These are phyloP conservation scores for Suhomyces chickasaworum DNA, from an alignment of 1,139 yeast species.

Conservation along the genomic window DNA sequence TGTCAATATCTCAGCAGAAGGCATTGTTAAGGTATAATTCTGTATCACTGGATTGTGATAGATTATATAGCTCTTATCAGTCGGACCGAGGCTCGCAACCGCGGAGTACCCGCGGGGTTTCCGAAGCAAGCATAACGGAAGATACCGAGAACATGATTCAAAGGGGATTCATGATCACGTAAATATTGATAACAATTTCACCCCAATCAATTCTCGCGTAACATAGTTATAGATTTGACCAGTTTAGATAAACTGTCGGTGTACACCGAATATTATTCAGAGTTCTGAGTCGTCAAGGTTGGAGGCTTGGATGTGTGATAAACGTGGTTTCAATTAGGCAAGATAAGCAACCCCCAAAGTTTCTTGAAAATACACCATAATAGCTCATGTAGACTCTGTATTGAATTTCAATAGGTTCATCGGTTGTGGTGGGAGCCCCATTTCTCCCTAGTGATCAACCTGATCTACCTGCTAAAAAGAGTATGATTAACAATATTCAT, in stretches of 20 bases:
- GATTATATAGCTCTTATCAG: conserved; percentile 6
- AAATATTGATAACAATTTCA: not conserved
- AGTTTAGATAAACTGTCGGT: not conserved
- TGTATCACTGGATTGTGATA: not conserved
- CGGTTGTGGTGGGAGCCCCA: too few species aligned
- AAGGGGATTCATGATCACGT: not conserved
- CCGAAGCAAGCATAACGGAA: not conserved
- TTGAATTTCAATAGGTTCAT: too few species aligned
- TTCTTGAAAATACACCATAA: too few species aligned
- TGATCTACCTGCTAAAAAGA: too few species aligned
- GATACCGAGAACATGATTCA: conserved; percentile 1
- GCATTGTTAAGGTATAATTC: conserved; percentile 19
- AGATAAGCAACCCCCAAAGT: too few species aligned
- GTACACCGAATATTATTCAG: not conserved
- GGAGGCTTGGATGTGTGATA: too few species aligned
- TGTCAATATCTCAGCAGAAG: conserved; percentile 26
- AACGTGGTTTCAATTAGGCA: too few species aligned
- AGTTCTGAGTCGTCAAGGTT: too few species aligned
- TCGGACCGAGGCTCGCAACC: not conserved
- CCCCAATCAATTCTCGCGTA: not conserved
- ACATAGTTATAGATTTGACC: not conserved
- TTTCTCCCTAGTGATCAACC: too few species aligned
- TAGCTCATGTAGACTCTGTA: too few species aligned
- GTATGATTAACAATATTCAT: too few species aligned
- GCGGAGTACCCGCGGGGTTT: conserved; percentile 2